Conservation (phyloP, 129 eudicot genomes). For the Gnaphalium uliginosum region DNA sequence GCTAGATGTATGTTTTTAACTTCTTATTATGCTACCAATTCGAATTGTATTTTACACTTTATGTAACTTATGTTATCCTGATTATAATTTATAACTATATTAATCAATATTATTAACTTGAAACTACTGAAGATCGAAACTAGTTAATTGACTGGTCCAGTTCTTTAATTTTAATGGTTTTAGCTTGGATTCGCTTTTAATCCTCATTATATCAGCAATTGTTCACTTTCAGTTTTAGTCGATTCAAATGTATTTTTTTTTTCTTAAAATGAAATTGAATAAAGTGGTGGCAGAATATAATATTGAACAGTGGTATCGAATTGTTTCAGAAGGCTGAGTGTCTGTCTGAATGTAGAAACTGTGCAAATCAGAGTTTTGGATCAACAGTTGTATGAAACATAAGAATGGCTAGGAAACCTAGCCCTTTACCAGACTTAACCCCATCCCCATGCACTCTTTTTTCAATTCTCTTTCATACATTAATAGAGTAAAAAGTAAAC, state of each 20-base stretch:
- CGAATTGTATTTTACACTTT: not conserved
- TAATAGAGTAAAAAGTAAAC: too few species aligned
- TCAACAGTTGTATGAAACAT: constrained; percentile 37
- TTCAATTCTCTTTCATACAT: too few species aligned
- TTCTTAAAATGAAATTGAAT: too few species aligned
- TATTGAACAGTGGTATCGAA: constrained; percentile 20
- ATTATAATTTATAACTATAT: too few species aligned
- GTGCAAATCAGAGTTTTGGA: constrained; percentile 39
- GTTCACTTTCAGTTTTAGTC: too few species aligned
- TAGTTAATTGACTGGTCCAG: not conserved
- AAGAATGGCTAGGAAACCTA: constrained; percentile 30
- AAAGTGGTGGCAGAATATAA: constrained; percentile 19
- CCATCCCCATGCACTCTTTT: constrained; percentile 16
- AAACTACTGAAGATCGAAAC: not conserved
- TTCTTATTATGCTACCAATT: constrained; percentile 10
- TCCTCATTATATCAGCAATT: too few species aligned
- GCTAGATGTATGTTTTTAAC: constrained; percentile 23
- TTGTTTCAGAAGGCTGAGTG: constrained; percentile 49
- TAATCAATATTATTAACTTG: too few species aligned
- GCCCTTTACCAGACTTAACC: constrained; percentile 31
- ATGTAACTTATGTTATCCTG: not conserved
- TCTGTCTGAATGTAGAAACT: constrained; percentile 49
- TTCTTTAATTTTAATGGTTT: too few species aligned
- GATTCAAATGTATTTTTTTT: too few species aligned
- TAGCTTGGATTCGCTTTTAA: not conserved